Evolutionary conservation across 2,329 filamentous ascomycete species (phyloP).

Genomic region (Tolypocladium endophyticum): DNA sequence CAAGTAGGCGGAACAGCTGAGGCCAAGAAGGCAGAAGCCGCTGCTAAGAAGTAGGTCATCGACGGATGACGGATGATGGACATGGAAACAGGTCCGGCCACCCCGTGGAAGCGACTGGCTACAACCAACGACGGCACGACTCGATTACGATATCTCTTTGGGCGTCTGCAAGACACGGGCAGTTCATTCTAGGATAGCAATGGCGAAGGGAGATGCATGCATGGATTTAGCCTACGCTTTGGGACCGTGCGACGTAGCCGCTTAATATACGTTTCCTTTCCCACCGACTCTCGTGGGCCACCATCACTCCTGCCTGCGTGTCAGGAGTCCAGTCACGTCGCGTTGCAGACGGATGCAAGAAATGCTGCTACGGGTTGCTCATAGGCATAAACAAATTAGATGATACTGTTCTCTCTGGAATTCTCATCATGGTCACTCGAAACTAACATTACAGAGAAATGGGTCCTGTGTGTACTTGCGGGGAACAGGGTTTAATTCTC

Average conservation of each 20-base stretch:
- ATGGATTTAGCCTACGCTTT: constrained; percentile 8
- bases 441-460: neutral
- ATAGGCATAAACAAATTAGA: neutral
- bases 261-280: neutral
- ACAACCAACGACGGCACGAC: neutral
- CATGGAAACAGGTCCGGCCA: neutral
- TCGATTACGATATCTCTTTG: neutral
- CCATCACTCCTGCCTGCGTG: neutral
- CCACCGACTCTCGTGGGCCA: neutral
- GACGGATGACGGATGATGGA: neutral
- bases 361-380: neutral
- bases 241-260: neutral
- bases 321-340: neutral
- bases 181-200: constrained; percentile 11
- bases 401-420: too few relatives aligned
- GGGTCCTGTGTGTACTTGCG: neutral
- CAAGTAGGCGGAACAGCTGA: constrained; percentile 29
- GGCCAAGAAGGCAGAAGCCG: constrained; percentile 33
- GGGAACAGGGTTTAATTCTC: neutral
- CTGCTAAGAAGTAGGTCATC: constrained; percentile 16
- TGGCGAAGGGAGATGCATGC: constrained; percentile 15
- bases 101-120: neutral
- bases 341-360: neutral
- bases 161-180: neutral
- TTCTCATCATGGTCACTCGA: neutral